Evolutionary conservation across 225 moss, liverwort and hornwort species (phyloP).

Genomic region (Marchantia paleacea): DNA sequence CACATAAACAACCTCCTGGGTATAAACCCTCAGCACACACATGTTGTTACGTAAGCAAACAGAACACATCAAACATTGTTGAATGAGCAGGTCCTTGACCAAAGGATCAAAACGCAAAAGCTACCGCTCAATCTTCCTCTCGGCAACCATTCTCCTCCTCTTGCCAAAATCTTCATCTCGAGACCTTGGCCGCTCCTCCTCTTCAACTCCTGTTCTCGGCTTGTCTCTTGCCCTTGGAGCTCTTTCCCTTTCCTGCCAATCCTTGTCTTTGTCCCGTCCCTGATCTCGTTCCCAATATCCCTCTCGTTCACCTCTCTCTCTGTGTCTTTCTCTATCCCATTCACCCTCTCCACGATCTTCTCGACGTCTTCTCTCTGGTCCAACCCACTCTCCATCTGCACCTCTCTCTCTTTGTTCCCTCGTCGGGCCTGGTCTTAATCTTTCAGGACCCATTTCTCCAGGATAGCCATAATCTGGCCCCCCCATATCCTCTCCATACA

Average conservation of each 20-base stretch:
- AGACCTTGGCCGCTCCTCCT: constrained; percentile 80
- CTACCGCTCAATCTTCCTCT: constrained; percentile 87
- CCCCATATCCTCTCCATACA: constrained; percentile 85
- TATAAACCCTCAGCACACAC: constrained; percentile 3
- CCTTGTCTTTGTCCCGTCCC: constrained; percentile 93
- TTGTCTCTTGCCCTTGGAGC: constrained; percentile 76
- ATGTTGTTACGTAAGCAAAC: constrained; percentile 11
- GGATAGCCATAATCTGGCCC: constrained; percentile 78
- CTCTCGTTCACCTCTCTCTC: constrained; percentile 75
- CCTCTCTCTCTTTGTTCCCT: constrained; percentile 74
- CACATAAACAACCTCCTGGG: constrained; percentile 8
- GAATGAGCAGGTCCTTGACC: constrained; percentile 14
- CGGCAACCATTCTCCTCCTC: constrained; percentile 79
- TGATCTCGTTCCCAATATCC: constrained; percentile 72
- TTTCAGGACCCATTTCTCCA: constrained; percentile 75
- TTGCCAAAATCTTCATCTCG: constrained; percentile 93
- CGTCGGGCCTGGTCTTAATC: constrained; percentile 42
- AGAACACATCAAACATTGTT: constrained; percentile 19
- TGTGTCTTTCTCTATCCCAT: constrained; percentile 66
- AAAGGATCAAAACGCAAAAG: not conserved
- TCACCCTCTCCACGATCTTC: constrained; percentile 58
- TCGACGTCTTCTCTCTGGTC: constrained; percentile 65
- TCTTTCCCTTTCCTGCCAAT: constrained; percentile 82
- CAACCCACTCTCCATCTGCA: constrained; percentile 78
- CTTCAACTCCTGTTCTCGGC: constrained; percentile 37